Base-by-base conservation (phyloP, 208 protist species). In the Wallacemonas sp. region DNA sequence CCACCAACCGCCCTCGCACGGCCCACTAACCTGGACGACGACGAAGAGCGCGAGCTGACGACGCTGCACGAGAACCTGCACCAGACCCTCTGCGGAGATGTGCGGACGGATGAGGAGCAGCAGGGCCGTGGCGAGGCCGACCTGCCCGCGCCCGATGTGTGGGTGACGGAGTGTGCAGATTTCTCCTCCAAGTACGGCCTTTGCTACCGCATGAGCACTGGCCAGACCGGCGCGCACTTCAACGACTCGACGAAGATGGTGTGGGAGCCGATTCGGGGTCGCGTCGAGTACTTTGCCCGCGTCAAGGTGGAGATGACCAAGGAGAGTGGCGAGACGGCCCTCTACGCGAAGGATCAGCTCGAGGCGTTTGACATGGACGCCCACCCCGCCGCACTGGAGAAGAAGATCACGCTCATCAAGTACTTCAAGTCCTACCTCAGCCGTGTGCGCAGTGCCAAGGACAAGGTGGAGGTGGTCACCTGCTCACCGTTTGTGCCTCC, bases 181-280 rank as follows among this genome's bases (percentile, higher is more conserved):
- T 98, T 98, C 80, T 94, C 90, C 14, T 75, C 80, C 54, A 99
- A 99, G 84, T 99, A 99, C 82, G 98, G 98, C 28, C 61, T 99
- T 19, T 94, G 89, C 34, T 99, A 99, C 82, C 45, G 86, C 34
- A 84, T 99, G 19, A 95, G 68, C 71, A 97, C 95, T 72, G 93
- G 96, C 14, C 81, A 88, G 33, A 86, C 96, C 56, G 98, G 98
- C 17, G 97, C 93, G n/a, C 88, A 96, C 76, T 99, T 98, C 82
- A 99, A 99, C 82, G 98, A 99, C 83, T 77, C 72, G 19, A 98
- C 96, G 8, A 98, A 97, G 73, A 97, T 99, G 41, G 79, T 98
- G 27, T 93, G 95, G 77, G 77, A 93, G 70, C 65, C 81, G 26
- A 80, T 83, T 33, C 82, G 71, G 39, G 80, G 74, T 36, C 77